phyloP scores from a whole-genome alignment of 2,329 filamentous ascomycete species.

The Colletotrichum gloeosporioides region DNA sequence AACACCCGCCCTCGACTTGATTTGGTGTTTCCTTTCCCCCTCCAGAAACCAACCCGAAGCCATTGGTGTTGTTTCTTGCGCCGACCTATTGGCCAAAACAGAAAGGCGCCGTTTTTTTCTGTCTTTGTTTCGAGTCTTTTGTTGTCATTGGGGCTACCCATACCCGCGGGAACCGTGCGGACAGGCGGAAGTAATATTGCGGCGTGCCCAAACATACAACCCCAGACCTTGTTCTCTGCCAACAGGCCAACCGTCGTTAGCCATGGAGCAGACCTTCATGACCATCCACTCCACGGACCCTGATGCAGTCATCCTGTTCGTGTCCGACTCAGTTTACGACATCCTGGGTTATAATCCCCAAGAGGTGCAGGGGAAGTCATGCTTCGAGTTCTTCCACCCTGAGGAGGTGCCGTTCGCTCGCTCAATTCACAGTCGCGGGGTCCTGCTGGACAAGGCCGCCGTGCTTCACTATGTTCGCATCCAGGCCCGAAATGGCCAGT shows the following conservation, averaged over 20 bases:
- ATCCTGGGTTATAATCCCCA: constrained; percentile 81
- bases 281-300: constrained; percentile 81
- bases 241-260: constrained; percentile 22
- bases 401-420: constrained; percentile 80
- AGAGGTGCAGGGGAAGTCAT: constrained; percentile 77
- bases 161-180: background rate
- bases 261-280: constrained; percentile 88
- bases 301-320: constrained; percentile 82
- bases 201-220: background rate
- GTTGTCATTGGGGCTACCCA: background rate
- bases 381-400: constrained; percentile 87
- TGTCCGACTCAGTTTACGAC: constrained; percentile 82
- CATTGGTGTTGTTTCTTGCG: background rate
- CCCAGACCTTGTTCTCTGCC: background rate
- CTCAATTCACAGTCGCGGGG: constrained; percentile 73
- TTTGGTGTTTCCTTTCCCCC: background rate
- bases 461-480: constrained; percentile 82
- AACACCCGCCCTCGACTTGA: background rate
- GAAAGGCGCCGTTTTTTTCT: background rate
- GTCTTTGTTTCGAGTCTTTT: background rate
- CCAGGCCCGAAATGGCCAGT: constrained; percentile 70
- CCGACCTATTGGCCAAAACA: background rate
- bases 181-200: background rate
- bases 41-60: background rate
- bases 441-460: constrained; percentile 83